Conservation (phyloP, 768 basidiomycete genomes). For the Phaeotremella skinneri region DNA sequence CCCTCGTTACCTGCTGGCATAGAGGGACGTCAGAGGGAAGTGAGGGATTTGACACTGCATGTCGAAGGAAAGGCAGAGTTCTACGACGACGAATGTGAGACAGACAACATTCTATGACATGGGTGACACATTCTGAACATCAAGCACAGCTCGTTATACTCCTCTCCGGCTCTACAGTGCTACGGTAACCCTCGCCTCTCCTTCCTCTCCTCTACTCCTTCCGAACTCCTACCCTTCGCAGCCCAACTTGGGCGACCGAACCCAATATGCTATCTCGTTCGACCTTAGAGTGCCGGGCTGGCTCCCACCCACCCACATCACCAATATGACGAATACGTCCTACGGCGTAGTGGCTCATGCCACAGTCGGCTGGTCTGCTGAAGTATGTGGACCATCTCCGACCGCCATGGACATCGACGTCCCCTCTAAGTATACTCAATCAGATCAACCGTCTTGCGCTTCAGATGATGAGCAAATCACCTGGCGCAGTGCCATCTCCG, state of each 20-base stretch:
- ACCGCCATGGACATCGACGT: not conserved
- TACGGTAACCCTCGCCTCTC: slow-evolving; percentile 62
- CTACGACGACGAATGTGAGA: slow-evolving; percentile 59
- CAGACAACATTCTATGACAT: too few relatives aligned
- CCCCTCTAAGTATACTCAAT: too few relatives aligned
- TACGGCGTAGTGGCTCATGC: slow-evolving; percentile 37
- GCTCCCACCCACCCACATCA: slow-evolving; percentile 60
- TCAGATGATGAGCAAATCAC: too few relatives aligned
- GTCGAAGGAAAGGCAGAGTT: slow-evolving; percentile 86
- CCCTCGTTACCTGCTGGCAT: slow-evolving; percentile 57
- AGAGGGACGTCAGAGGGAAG: slow-evolving; percentile 43
- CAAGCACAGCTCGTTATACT: slow-evolving; percentile 58
- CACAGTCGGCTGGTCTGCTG: slow-evolving; percentile 34
- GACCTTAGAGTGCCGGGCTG: slow-evolving; percentile 84
- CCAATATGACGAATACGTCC: slow-evolving; percentile 26
- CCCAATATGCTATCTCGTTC: slow-evolving; percentile 71
- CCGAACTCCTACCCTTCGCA: slow-evolving; percentile 51
- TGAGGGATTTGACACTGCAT: slow-evolving; percentile 59
- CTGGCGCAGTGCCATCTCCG: too few relatives aligned
- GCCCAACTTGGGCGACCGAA: slow-evolving; percentile 57
- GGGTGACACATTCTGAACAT: not conserved
- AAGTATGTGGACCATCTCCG: not conserved
- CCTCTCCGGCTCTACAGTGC: slow-evolving; percentile 67
- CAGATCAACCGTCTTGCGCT: too few relatives aligned
- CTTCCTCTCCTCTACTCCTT: slow-evolving; percentile 19